Evolutionary conservation across 768 basidiomycete genomes (phyloP).

Genomic region (Gymnopilus dilepis): DNA sequence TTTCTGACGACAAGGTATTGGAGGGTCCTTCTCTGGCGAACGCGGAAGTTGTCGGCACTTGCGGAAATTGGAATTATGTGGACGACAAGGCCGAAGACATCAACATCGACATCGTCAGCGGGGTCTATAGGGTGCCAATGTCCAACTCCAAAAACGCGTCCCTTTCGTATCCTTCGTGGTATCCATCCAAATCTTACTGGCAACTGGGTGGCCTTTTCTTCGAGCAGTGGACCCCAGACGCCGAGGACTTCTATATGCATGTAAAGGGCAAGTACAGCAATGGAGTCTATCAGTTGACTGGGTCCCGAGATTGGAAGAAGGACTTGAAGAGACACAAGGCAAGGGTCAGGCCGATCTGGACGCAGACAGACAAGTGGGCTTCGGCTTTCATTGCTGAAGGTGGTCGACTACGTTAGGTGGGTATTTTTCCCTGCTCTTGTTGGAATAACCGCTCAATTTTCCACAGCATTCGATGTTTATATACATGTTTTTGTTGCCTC

Average conservation of each 20-base stretch:
- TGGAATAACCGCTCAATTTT: background rate
- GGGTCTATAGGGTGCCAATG: background rate
- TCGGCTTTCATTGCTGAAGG: background rate
- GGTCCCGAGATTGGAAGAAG: background rate
- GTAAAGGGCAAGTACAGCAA: background rate
- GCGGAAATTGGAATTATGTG: background rate
- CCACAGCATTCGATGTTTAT: background rate
- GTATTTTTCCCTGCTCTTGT: background rate
- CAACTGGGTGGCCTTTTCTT: background rate
- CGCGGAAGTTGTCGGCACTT: background rate
- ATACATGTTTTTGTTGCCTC: background rate
- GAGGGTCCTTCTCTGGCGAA: background rate
- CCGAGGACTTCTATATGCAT: background rate
- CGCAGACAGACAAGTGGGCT: background rate
- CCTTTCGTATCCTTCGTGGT: background rate
- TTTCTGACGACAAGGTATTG: background rate
- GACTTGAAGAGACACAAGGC: background rate
- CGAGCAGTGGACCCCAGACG: background rate
- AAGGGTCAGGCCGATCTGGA: background rate
- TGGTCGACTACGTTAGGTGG: background rate
- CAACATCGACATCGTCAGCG: constrained; percentile 10
- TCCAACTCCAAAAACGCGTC: background rate
- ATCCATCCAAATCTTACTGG: background rate
- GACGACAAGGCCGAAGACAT: background rate
- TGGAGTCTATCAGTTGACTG: background rate